Conservation (phyloP, 2,329 filamentous ascomycete species). For the Pseudogymnoascus sp. region DNA sequence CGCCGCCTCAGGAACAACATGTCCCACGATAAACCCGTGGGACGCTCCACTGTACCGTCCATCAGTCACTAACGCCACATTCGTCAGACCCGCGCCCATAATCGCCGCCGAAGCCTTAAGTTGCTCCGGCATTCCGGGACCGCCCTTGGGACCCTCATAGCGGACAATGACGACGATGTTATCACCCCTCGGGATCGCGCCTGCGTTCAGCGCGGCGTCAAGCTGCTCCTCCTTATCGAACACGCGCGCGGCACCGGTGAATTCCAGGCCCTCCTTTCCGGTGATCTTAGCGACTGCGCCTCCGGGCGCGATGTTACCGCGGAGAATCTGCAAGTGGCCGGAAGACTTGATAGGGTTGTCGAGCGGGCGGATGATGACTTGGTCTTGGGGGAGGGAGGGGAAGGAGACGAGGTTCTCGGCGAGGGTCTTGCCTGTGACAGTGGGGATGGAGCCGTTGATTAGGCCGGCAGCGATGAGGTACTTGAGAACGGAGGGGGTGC, state of each 20-base stretch:
- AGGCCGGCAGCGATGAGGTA: constrained; percentile 68
- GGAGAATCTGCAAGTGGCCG: constrained; percentile 82
- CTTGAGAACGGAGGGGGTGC: constrained; percentile 79
- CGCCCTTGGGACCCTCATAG: constrained; percentile 89
- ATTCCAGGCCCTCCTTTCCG: constrained; percentile 80
- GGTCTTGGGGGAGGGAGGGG: constrained; percentile 68
- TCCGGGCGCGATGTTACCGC: constrained; percentile 78
- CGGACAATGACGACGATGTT: constrained; percentile 85
- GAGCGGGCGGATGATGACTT: constrained; percentile 75
- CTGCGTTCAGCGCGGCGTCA: constrained; percentile 62
- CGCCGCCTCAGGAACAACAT: constrained; percentile 84
- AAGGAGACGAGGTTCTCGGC: constrained; percentile 71
- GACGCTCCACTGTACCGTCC: constrained; percentile 81
- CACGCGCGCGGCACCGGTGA: constrained; percentile 71
- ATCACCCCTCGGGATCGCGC: constrained; percentile 61
- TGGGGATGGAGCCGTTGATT: constrained; percentile 69
- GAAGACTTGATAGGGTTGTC: constrained; percentile 69
- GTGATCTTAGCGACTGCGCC: constrained; percentile 95
- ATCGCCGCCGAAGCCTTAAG: constrained; percentile 81
- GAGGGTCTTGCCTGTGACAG: constrained; percentile 76
- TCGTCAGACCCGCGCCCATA: constrained; percentile 82
- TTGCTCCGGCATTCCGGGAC: constrained; percentile 94
- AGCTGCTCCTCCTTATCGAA: constrained; percentile 82
- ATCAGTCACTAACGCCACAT: constrained; percentile 87
- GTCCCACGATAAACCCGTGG: constrained; percentile 90